Evolutionary conservation across 1,284 basidiomycete genomes (phyloP).

Genomic region (Fomitopsis pinicola): DNA sequence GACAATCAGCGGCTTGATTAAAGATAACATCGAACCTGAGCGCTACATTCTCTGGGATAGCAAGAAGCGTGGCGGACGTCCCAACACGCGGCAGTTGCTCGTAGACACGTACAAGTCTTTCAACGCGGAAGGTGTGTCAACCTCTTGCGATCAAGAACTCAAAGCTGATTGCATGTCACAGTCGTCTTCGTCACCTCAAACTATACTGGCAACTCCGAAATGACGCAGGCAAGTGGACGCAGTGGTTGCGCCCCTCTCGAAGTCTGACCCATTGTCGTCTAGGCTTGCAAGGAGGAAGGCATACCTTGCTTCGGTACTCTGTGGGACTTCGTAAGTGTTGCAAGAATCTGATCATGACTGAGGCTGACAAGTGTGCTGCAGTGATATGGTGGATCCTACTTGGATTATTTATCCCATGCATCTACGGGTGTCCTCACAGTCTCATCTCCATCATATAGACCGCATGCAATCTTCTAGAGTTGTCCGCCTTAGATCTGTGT

Average conservation of each 20-base stretch:
- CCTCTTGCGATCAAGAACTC: too few relatives aligned
- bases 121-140: slow-evolving; percentile 58
- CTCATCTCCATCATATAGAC: neutral
- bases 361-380: neutral
- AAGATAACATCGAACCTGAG: slow-evolving; percentile 62
- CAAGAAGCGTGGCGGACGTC: slow-evolving; percentile 63
- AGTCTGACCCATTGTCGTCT: neutral
- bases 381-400: neutral
- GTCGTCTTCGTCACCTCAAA: slow-evolving; percentile 82
- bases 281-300: slow-evolving; percentile 69
- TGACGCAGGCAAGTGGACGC: slow-evolving; percentile 44
- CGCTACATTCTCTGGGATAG: slow-evolving; percentile 73
- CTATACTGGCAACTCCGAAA: slow-evolving; percentile 66
- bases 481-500: too few relatives aligned
- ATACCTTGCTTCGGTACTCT: slow-evolving; percentile 70
- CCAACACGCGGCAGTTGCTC: slow-evolving; percentile 72
- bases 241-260: too few relatives aligned
- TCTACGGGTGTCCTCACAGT: neutral
- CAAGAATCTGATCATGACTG: neutral
- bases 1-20: slow-evolving; percentile 68
- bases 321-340: slow-evolving; percentile 61
- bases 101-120: slow-evolving; percentile 62
- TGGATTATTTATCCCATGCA: too few relatives aligned
- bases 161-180: slow-evolving; percentile 18
- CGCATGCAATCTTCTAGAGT: too few relatives aligned